These are phyloP conservation scores for Prunus persica DNA, from an alignment of 306 rosid genomes.

Conservation along the genomic window Prunus_persica_NCBIv2 NC_034009.1:40710501-40711000, in stretches of 20 bases:
- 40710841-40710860: constrained; percentile 27
- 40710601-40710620: constrained; percentile 31
- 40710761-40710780: constrained; percentile 31
- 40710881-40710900: constrained; percentile 22
- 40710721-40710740: constrained; percentile 37
- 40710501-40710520: constrained; percentile 32
- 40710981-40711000: constrained; percentile 30
- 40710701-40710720: constrained; percentile 34
- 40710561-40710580: constrained; percentile 29
- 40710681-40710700: constrained; percentile 33
- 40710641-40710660: constrained; percentile 31
- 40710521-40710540: constrained; percentile 36
- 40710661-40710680: constrained; percentile 29
- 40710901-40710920: constrained; percentile 25
- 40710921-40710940: constrained; percentile 55
- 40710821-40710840: constrained; percentile 27
- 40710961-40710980: constrained; percentile 53
- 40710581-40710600: constrained; percentile 24
- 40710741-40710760: constrained; percentile 21
- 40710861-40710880: constrained; percentile 15
- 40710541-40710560: constrained; percentile 23
- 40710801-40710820: constrained; percentile 27
- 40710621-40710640: constrained; percentile 31
- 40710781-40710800: constrained; percentile 24
- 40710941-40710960: constrained; percentile 57